Evolutionary conservation across 305 asterid genomes (phyloP), one percentile per base, ranked within the genome.

Genomic region (Rubia tinctorum): DNA sequence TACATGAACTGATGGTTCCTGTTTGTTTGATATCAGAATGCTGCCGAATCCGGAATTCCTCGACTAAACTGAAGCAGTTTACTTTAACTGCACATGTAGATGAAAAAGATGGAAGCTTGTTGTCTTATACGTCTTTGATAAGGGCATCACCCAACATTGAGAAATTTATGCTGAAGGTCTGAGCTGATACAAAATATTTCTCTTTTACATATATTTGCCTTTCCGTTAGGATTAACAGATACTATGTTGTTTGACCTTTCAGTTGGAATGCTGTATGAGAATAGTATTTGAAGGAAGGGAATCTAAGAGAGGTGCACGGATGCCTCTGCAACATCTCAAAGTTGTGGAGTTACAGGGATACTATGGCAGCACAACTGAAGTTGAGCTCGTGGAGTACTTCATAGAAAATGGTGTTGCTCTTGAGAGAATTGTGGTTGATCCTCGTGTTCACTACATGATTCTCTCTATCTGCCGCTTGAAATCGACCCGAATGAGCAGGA

Each of bases 371-470:
- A 60, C 65, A 22, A 23, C 65, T 25, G 65, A 60, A 25, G 18
- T 60, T 11, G 65, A 60, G 34, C 65, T 59, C 6, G 65, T 59
- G 65, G 39, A 59, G 65, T 59, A 59, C 65, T 59, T 60, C 8
- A 13, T 7, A 62, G 43, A 62, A 30, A 62, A 59, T 22, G 64
- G 1, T 9, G 64, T 8, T 22, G 25, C 64, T 10, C 37, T 59
- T 5, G 34, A 59, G 34, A 20, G 64, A 59, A 59, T 59, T 25
- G 30, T 60, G 34, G 66, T 60, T 10, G 8, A 23, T 37, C 65
- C 39, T n/a, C 14, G 30, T 58, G 12, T n/a, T 58, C 40, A 60
- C 42, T 20, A 18, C 61, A 15, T 18, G 10, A 17, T 55, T 18
- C 1, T 18, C 1, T 18, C 2, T 55, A 17, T 17, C 10, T 37